Evolutionary conservation across 169 alveolate genomes (phyloP).

Genomic region (Plasmodium sp.): DNA sequence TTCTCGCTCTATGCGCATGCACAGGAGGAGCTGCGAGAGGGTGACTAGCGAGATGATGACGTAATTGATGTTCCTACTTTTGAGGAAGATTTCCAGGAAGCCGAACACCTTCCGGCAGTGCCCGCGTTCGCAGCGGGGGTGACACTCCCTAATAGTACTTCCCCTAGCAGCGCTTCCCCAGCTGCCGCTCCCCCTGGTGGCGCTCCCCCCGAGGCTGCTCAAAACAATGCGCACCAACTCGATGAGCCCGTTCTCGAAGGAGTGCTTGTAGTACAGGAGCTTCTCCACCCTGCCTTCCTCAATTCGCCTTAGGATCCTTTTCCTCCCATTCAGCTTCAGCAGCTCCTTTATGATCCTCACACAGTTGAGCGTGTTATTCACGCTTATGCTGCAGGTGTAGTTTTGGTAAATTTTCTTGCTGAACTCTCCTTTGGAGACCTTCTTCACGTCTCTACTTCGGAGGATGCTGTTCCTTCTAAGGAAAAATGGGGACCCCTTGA

Average conservation of each 20-base stretch:
- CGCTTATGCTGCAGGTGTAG: constrained; percentile 57
- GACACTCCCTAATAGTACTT: too few species aligned
- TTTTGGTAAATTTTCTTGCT: constrained; percentile 52
- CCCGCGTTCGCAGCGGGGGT: background rate
- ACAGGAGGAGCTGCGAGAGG: constrained; percentile 41
- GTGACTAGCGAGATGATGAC: constrained; percentile 33
- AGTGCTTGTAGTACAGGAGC: constrained; percentile 52
- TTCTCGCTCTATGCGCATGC: background rate
- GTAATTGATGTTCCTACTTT: constrained; percentile 50
- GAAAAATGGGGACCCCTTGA: constrained; percentile 24
- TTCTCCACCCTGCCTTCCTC: constrained; percentile 35
- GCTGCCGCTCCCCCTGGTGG: background rate
- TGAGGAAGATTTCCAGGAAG: constrained; percentile 16
- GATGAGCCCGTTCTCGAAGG: constrained; percentile 65
- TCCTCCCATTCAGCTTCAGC: constrained; percentile 33
- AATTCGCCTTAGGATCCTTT: constrained; percentile 11
- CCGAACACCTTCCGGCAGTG: constrained; percentile 30
- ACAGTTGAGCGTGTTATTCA: constrained; percentile 65
- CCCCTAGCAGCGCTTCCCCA: too few species aligned
- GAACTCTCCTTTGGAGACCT: constrained; percentile 17
- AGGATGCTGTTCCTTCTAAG: constrained; percentile 5
- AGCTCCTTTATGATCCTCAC: constrained; percentile 47
- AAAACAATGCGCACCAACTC: constrained; percentile 37
- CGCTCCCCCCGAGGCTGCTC: background rate
- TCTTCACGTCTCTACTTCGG: constrained; percentile 10